Base-by-base conservation (phyloP, 2,329 filamentous ascomycete genomes). In the Microcyclospora tardicrescens region DNA sequence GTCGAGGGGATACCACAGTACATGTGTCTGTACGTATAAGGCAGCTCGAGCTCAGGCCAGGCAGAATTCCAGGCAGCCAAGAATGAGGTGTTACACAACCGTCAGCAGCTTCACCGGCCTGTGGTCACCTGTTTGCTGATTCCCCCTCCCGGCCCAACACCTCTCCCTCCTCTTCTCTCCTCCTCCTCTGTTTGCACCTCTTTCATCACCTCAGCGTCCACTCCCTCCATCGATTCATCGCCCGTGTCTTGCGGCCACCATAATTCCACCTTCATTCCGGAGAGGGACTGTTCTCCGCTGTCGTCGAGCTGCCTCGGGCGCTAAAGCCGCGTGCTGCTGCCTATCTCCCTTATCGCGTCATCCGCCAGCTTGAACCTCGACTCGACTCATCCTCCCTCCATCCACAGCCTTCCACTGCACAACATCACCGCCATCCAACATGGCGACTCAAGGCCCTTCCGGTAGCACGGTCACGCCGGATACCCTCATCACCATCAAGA, bases 401-500 rank as follows among this genome's bases (percentile, higher is more conserved):
- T 32, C 30, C 12, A n/a, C 30, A 6, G 30, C 30, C 33, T 28
- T 16, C 14, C 41, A 29, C 15, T 33, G 24, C 38, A 40, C 28
- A 44, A 8, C 24, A 19, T 34, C 41, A 38, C 30, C 12, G 12
- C 12, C 14, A n/a, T 36, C 46, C 48, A 59, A 46, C 54, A 65
- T 66, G 61, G 59, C 62, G 24, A 38, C 48, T 30, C 45, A 41
- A 31, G 37, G 43, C 39, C 42, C 36, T 38, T 45, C 40, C 33
- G 61, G 62, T 44, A 56, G 63, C 40, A 62, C 68, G 31, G 68
- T 74, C 41, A 69, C 65, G 37, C 73, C 76, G 40, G 81, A 86
- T 45, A 85, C 82, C 37, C 67, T 75, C 48, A 82, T 96, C 63
- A 85, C 81, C 49, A 69, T 95, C 66, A 96, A 96, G 69, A 73